Evolutionary conservation across 805 yeast species (phyloP), one percentile per base, ranked within the genome.

Genomic region (Starmerella khaoyaiensis): DNA sequence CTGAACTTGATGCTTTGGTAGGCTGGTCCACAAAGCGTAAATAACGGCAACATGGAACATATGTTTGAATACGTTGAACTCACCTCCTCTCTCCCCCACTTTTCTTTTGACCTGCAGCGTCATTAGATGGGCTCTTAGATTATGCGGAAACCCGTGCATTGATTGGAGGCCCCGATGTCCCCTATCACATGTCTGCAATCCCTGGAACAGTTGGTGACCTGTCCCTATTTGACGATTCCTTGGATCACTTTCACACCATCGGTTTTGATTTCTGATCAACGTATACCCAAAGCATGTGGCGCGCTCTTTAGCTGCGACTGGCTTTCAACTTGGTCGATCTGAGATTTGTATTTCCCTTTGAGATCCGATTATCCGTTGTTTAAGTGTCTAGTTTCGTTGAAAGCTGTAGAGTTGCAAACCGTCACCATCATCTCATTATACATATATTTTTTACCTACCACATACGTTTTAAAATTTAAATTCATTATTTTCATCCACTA

Each of bases 71-170:
- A n/a, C 5, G 14, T 21, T 19, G 28, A 23, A 46, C 50, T 46
- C 50, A 40, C 44, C 48, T 40, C 46, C 44, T 22, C 35, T 26
- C 50, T 46, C 50, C 37, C 44, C 48, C 39, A 44, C 44, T 11
- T 23, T 9, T 15, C 27, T 25, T 28, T 45, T 49, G 55, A 42
- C 55, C 55, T 31, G 55, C 55, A 46, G 55, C 55, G 55, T 51
- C 55, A 45, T 49, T 51, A 33, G 55, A 51, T 45, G 55, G 48
- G 43, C 47, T 49, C 41, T 36, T 46, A 28, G 49, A 39, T 25
- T 44, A 37, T 21, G 45, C 44, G 11, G 35, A 35, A 25, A 33
- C 33, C 44, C 49, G 48, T 10, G 48, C 47, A 38, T 47, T 47
- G 11, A 28, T 25, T 10, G 50, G 39, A n/a, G 50, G 41, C 42